These are phyloP conservation scores for Coemansia sp. DNA, from an alignment of 192 early-diverging fungal genomes.

Conservation along the genomic window DNA sequence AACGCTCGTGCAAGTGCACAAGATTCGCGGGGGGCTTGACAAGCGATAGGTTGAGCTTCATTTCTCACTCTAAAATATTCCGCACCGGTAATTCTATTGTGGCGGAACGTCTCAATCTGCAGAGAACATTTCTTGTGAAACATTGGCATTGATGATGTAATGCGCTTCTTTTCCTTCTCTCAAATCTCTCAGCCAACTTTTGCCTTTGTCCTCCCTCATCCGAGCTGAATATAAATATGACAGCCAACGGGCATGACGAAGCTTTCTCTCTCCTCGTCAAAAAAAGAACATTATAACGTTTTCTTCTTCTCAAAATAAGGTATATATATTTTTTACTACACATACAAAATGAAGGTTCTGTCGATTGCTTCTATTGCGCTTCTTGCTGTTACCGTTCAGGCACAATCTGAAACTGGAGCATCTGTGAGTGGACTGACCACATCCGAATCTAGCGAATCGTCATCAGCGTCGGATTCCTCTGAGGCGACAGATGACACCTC, in stretches of 20 bases:
- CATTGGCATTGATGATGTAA: not conserved
- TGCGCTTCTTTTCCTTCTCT: not conserved
- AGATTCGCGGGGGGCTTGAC: not conserved
- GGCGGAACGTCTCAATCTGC: not conserved
- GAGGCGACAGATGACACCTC: not conserved
- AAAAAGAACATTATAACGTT: not conserved
- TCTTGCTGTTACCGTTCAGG: not conserved
- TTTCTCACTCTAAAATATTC: not conserved
- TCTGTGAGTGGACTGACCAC: not conserved
- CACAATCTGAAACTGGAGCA: not conserved
- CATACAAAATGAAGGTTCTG: slow-evolving; percentile 15
- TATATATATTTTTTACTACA: too few relatives aligned
- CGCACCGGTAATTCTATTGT: not conserved
- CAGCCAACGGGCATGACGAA: too few relatives aligned
- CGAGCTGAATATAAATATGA: not conserved
- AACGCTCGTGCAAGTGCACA: not conserved
- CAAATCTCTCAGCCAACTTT: not conserved
- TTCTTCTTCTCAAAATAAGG: too few relatives aligned
- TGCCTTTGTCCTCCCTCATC: not conserved
- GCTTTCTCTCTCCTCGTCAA: not conserved
- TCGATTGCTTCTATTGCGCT: slow-evolving; percentile 1
- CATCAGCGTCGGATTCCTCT: not conserved
- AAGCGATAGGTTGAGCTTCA: too few relatives aligned
- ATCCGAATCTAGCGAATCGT: not conserved
- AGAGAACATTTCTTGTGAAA: not conserved